These are phyloP conservation scores for Suillus discolor DNA, from an alignment of 768 basidiomycete species.

Conservation along the genomic window DNA sequence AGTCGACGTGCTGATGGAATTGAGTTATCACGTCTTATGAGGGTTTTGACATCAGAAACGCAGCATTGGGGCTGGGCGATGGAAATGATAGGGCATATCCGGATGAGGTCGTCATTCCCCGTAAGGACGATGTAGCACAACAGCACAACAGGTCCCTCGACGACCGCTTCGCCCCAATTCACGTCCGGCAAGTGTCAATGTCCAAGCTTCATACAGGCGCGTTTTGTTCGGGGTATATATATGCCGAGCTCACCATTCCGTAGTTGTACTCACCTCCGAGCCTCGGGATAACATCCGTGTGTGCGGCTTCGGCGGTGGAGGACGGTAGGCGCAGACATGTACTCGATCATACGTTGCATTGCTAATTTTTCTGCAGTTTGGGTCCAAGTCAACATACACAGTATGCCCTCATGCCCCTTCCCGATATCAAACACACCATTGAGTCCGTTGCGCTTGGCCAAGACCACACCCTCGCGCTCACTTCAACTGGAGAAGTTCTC, in stretches of 20 bases:
- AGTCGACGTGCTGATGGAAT: slow-evolving; percentile 11
- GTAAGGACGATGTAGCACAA: slow-evolving; percentile 17
- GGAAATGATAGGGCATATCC: slow-evolving; percentile 77
- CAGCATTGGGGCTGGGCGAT: slow-evolving; percentile 83
- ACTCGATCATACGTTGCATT: not conserved
- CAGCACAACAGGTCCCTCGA: slow-evolving; percentile 30
- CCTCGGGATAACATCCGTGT: slow-evolving; percentile 70
- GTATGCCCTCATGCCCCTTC: slow-evolving; percentile 64
- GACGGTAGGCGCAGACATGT: slow-evolving; percentile 54
- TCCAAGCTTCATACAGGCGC: slow-evolving; percentile 86
- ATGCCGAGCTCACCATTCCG: slow-evolving; percentile 1
- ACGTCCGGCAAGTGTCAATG: slow-evolving; percentile 73
- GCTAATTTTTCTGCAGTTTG: slow-evolving; percentile 45
- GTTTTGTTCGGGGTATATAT: slow-evolving; percentile 10
- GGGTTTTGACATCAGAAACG: slow-evolving; percentile 58
- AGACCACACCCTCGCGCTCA: slow-evolving; percentile 91
- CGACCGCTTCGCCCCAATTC: slow-evolving; percentile 62
- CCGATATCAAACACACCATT: slow-evolving; percentile 53
- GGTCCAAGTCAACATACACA: slow-evolving; percentile 81
- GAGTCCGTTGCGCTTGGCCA: slow-evolving; percentile 82
- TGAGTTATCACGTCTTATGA: not conserved
- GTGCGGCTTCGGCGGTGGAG: slow-evolving; percentile 90
- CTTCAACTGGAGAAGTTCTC: slow-evolving; percentile 76
- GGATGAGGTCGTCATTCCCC: slow-evolving; percentile 64
- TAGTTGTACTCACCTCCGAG: slow-evolving; percentile 74